These are phyloP conservation scores for Auricularia auricula-judae DNA, from an alignment of 768 basidiomycete species.

Conservation along the genomic window DNA sequence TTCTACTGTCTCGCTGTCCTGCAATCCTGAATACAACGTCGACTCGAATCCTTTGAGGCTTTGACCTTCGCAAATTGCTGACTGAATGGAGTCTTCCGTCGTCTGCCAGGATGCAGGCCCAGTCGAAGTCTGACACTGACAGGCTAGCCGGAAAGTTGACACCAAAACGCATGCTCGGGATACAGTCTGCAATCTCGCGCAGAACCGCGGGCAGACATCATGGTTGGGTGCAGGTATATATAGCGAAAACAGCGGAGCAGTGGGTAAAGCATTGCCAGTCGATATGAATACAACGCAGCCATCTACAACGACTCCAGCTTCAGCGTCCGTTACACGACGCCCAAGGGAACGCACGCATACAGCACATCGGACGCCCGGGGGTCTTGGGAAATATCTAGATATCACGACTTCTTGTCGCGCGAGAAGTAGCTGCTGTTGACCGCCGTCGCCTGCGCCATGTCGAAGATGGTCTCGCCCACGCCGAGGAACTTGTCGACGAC, in stretches of 20 bases:
- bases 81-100: no score
- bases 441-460: slow-evolving; percentile 71
- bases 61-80: neutral
- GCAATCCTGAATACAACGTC: neutral
- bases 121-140: no score
- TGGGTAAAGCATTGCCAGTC: neutral
- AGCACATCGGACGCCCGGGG: neutral
- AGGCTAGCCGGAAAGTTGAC: no score
- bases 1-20: neutral
- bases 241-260: neutral
- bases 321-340: neutral
- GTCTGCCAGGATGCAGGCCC: no score
- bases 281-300: neutral
- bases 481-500: slow-evolving; percentile 75
- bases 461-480: slow-evolving; percentile 83
- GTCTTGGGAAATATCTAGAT: neutral
- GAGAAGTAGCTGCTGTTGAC: slow-evolving; percentile 72
- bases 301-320: neutral
- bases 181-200: no score
- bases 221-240: no score
- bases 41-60: neutral
- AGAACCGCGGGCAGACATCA: no score
- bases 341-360: neutral
- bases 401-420: neutral
- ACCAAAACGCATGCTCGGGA: no score